phyloP scores from a whole-genome alignment of 371 early-diverging fungal species.

The Lichtheimia corymbifera region DNA sequence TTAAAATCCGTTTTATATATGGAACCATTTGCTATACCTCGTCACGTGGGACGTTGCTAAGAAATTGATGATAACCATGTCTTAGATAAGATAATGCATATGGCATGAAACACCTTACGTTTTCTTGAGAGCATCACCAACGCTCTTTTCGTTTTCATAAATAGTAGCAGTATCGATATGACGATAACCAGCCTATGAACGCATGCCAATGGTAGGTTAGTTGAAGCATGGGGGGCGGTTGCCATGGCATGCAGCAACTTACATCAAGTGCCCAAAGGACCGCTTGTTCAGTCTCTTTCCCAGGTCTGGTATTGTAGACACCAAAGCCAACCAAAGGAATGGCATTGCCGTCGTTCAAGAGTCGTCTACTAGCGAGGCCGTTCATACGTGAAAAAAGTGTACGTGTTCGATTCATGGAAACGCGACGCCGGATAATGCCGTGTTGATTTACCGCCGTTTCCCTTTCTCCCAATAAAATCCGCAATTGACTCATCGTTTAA shows the following conservation, averaged over 20 bases:
- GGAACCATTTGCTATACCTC: slow-evolving; percentile 15
- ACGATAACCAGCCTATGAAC: slow-evolving; percentile 48
- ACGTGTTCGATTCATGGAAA: slow-evolving; percentile 1
- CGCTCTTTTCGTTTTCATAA: slow-evolving; percentile 48
- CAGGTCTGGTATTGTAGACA: slow-evolving; percentile 38
- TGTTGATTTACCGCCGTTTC: too few species aligned
- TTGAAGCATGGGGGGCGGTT: not conserved
- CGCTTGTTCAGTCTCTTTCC: slow-evolving; percentile 41
- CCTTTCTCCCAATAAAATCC: too few species aligned
- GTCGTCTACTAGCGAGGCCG: slow-evolving; percentile 11
- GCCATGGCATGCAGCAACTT: not conserved
- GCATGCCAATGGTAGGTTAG: not conserved
- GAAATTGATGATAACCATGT: not conserved
- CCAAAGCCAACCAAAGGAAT: slow-evolving; percentile 45
- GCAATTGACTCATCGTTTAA: too few species aligned
- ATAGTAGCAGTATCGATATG: slow-evolving; percentile 53
- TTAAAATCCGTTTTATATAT: not conserved
- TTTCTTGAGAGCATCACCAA: slow-evolving; percentile 47
- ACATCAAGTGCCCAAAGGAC: slow-evolving; percentile 50
- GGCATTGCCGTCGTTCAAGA: slow-evolving; percentile 29
- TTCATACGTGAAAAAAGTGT: slow-evolving; percentile 3
- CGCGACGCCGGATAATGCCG: too few species aligned
- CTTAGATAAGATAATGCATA: not conserved
- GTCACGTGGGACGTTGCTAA: slow-evolving; percentile 55
- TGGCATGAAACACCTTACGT: slow-evolving; percentile 25